These are phyloP conservation scores for Eremothecium cymbalariae DNA, from an alignment of 1,139 yeast genomes.

Conservation along the genomic window DNA sequence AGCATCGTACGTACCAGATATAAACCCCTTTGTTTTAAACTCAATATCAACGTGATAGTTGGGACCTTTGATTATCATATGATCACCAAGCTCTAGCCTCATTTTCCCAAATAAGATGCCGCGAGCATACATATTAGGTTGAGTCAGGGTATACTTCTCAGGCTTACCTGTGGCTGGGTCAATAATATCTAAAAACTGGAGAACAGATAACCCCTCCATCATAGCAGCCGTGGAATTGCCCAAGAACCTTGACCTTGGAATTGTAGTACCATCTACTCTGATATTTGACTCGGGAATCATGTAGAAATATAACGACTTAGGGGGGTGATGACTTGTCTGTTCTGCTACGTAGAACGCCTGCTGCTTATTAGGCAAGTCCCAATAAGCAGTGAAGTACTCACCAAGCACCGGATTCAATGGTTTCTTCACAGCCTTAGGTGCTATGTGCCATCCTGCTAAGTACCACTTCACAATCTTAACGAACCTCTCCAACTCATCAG, in stretches of 20 bases:
- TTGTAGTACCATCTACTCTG: slow-evolving; percentile 79
- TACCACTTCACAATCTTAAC: slow-evolving; percentile 76
- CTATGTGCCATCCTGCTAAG: slow-evolving; percentile 93
- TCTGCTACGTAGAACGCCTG: slow-evolving; percentile 82
- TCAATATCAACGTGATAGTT: slow-evolving; percentile 71
- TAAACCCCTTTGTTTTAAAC: slow-evolving; percentile 90
- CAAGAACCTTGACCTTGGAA: slow-evolving; percentile 79
- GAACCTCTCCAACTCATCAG: slow-evolving; percentile 60
- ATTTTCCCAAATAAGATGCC: slow-evolving; percentile 87
- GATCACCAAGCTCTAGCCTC: slow-evolving; percentile 88
- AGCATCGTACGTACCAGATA: slow-evolving; percentile 85
- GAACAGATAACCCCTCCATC: slow-evolving; percentile 83
- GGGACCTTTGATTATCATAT: slow-evolving; percentile 63
- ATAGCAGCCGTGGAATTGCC: slow-evolving; percentile 96
- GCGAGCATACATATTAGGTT: slow-evolving; percentile 94
- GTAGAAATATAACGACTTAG: slow-evolving; percentile 88
- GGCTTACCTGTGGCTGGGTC: slow-evolving; percentile 39
- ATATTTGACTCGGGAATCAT: slow-evolving; percentile 73
- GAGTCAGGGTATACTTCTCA: slow-evolving; percentile 70
- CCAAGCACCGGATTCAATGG: slow-evolving; percentile 94
- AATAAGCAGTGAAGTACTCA: slow-evolving; percentile 80
- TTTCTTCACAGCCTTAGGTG: slow-evolving; percentile 96
- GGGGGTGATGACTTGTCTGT: slow-evolving; percentile 98
- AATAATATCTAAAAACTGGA: slow-evolving; percentile 58
- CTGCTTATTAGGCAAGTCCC: slow-evolving; percentile 71